Evolutionary conservation across 2,329 filamentous ascomycete genomes (phyloP).

Genomic region (Sclerotinia nivalis): DNA sequence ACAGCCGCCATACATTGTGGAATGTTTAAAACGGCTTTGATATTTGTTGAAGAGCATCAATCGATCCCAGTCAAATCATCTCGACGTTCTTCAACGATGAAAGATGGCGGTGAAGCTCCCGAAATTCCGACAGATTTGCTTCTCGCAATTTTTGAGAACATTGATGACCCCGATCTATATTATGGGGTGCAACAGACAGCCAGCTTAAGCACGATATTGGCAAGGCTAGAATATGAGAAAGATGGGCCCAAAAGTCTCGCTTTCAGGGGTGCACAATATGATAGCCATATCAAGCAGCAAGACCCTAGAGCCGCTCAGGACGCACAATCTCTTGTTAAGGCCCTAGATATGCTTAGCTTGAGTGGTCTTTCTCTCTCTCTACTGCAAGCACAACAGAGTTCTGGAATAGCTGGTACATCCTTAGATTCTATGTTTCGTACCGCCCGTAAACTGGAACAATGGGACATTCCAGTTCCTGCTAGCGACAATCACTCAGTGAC

Average conservation of each 20-base stretch:
- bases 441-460: conserved; percentile 81
- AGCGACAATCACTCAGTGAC: conserved; percentile 65
- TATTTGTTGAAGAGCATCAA: conserved; percentile 75
- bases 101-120: conserved; percentile 44
- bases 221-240: conserved; percentile 84
- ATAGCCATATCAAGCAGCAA: conserved; percentile 72
- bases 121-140: conserved; percentile 66
- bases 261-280: conserved; percentile 87
- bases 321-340: conserved; percentile 69
- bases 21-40: conserved; percentile 82
- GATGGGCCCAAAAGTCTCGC: conserved; percentile 84
- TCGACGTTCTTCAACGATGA: conserved; percentile 64
- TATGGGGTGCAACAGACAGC: conserved; percentile 84
- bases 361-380: conserved; percentile 83
- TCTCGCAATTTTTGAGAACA: conserved; percentile 81
- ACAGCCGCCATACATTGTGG: conserved; percentile 73
- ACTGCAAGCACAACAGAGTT: conserved; percentile 64
- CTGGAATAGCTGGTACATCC: conserved; percentile 57
- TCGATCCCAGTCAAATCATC: conserved; percentile 59
- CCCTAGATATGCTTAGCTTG: conserved; percentile 77
- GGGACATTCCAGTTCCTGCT: conserved; percentile 79
- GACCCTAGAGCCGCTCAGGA: conserved; percentile 59
- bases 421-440: conserved; percentile 75
- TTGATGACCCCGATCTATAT: conserved; percentile 95
- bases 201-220: conserved; percentile 74